A percentile compares a stretch with the other conserved stretches of the same genome.
These are phyloP conservation scores for Didymella exigua DNA, from an alignment of 2,329 filamentous ascomycete genomes.

Conservation along the genomic window DNA sequence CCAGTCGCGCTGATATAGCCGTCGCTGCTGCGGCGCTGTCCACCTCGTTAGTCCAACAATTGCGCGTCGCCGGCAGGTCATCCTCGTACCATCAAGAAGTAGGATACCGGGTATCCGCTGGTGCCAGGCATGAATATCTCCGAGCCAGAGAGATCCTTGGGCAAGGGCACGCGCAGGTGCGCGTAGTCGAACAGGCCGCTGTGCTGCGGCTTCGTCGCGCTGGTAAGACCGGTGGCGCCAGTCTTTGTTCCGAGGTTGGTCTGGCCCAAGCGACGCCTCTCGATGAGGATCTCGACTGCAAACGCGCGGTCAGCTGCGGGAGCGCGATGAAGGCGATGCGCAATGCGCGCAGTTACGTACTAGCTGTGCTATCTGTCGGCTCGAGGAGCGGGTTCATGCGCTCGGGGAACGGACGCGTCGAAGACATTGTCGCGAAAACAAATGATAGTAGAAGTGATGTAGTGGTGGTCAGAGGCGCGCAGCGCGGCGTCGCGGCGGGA, in stretches of 20 bases:
- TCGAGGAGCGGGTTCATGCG: conserved; percentile 70
- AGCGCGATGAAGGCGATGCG: conserved; percentile 33
- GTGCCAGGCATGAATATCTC: conserved; percentile 84
- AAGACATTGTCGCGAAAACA: conserved; percentile 38
- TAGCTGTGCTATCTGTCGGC: conserved; percentile 64
- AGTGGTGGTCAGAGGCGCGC: conserved; percentile 31
- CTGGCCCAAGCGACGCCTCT: conserved; percentile 86
- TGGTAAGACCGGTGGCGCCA: conserved; percentile 70
- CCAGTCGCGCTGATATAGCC: conserved; percentile 85
- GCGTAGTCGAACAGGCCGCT: conserved; percentile 93
- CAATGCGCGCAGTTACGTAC: conserved; percentile 56
- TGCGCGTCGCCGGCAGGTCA: conserved; percentile 19
- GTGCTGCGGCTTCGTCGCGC: conserved; percentile 73
- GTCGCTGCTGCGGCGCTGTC: conserved; percentile 77
- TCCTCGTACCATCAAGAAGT: conserved; percentile 82
- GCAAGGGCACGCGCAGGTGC: conserved; percentile 88
- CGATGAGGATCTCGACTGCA: conserved; percentile 66
- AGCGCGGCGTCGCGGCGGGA: conserved; percentile 19
- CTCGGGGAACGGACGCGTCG: conserved; percentile 60
- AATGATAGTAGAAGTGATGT: conserved; percentile 19
- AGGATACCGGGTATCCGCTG: conserved; percentile 75
- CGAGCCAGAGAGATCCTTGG: conserved; percentile 83
- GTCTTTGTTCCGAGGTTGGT: conserved; percentile 87
- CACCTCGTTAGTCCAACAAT: conserved; percentile 33
- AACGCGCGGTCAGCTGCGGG: conserved; percentile 32